Base-by-base conservation (phyloP, 2,329 filamentous ascomycete species). In the Tothia fuscella region DNA sequence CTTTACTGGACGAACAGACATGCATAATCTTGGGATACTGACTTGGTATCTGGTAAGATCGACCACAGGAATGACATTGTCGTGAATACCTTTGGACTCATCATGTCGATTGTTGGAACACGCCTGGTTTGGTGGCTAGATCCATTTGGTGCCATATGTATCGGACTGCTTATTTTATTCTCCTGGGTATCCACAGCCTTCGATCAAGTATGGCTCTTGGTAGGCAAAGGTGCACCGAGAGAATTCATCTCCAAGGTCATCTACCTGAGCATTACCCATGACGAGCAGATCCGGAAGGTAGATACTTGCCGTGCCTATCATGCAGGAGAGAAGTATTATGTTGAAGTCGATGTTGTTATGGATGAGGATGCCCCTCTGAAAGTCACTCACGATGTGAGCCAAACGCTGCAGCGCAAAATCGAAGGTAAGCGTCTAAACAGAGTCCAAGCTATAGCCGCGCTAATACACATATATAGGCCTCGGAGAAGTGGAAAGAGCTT, bases 261-360 rank as follows among this genome's bases (percentile, higher is more conserved):
- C 42, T 75, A 74, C 52, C 62, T 74, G 50, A 56, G 66, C 44
- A 62, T 74, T 55, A 74, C 69, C 2, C 71, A 74, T 50, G 70
- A 73, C 47, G 51, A 50, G 43, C 68, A 49, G 16, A 74, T 78
- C 37, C 59, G 65, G 41, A 74, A 77, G 50, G 67, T 78, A 29
- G 74, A 78, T 48, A 75, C 70, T 19, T 73, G 70, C 54, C 68
- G 70, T 42, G 74, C 74, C 4, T 78, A 78, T 51, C 73, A 78
- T 50, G 72, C 72, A 0, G 74, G 75, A 0, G 71, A 77, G 47
- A 66, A 70, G 29, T 74, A 76, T 49, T 78, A 76, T 48, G 74
- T 77, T 14, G 74, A 78, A 49, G 68, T 78, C 4, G 74, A 78
- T 49, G 66, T 78, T 39, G 67, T 78, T 38, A 74, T 78, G 63